Percentiles rank a stretch among this genome's conserved stretches.
Evolutionary conservation across 192 early-diverging fungal genomes (phyloP).

Genomic region (Linderina pennispora): DNA sequence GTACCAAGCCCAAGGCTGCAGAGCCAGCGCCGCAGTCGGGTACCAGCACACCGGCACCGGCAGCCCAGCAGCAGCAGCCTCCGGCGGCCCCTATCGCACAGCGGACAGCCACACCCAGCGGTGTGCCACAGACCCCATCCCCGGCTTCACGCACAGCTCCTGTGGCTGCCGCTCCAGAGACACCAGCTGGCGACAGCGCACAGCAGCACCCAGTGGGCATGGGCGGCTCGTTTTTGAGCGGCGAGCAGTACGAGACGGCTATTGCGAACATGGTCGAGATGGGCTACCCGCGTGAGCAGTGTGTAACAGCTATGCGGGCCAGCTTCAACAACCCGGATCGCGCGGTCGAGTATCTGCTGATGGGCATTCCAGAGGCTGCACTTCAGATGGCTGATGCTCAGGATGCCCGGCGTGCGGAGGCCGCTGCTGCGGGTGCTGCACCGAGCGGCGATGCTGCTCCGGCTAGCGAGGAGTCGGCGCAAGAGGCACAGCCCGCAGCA

Average conservation of each 20-base stretch:
- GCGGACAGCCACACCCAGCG: conserved; percentile 29
- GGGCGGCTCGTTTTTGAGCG: conserved; percentile 44
- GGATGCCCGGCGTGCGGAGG: conserved; percentile 11
- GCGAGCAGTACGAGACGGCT: conserved; percentile 72
- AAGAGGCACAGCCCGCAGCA: conserved; percentile 9
- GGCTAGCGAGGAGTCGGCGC: not conserved
- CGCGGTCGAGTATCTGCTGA: conserved; percentile 94
- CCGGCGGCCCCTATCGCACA: conserved; percentile 37
- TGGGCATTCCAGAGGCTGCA: conserved; percentile 47
- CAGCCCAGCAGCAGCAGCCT: conserved; percentile 24
- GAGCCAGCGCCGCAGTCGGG: conserved; percentile 42
- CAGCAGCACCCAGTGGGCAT: conserved; percentile 44
- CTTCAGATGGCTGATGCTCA: conserved; percentile 32
- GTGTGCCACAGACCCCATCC: conserved; percentile 41
- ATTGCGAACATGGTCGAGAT: conserved; percentile 89
- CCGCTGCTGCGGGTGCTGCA: conserved; percentile 5
- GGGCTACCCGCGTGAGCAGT: conserved; percentile 89
- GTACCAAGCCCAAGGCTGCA: conserved; percentile 39
- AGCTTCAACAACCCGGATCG: conserved; percentile 97
- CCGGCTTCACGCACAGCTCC: conserved; percentile 43
- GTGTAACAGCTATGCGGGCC: conserved; percentile 86
- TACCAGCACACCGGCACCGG: conserved; percentile 21
- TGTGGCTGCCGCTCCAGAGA: not conserved
- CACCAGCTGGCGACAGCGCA: too few species aligned
- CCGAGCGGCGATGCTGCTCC: too few species aligned